Conservation (phyloP, 2,329 filamentous ascomycete species). For the Fonsecaea monophora region DNA sequence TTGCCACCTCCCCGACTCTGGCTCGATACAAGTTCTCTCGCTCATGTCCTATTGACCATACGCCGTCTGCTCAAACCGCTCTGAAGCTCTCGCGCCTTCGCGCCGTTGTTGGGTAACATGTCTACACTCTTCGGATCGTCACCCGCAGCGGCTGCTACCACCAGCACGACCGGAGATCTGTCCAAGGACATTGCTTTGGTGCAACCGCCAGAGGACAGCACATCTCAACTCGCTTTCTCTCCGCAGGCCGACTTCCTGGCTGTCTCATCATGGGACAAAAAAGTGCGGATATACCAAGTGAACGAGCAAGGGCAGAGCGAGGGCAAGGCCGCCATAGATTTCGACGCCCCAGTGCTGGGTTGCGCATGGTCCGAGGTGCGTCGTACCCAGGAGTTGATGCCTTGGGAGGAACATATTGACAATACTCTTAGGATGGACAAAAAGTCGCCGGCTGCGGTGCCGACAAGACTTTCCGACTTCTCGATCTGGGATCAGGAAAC, state of each 20-base stretch:
- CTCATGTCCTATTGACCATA: background rate
- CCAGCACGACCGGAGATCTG: constrained; percentile 85
- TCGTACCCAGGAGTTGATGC: constrained; percentile 14
- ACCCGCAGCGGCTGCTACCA: constrained; percentile 59
- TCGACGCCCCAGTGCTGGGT: constrained; percentile 82
- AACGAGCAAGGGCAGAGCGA: constrained; percentile 76
- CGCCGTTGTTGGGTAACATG: constrained; percentile 55
- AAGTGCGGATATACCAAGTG: constrained; percentile 96
- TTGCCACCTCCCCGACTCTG: background rate
- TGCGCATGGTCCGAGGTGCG: constrained; percentile 87
- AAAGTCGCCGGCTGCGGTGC: constrained; percentile 87
- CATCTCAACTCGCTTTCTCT: constrained; percentile 86
- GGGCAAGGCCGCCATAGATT: constrained; percentile 84
- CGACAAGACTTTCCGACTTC: constrained; percentile 87
- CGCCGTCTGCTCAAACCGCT: background rate
- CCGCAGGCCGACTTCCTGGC: constrained; percentile 80
- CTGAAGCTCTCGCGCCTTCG: background rate
- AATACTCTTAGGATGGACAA: constrained; percentile 74
- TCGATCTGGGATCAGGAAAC: constrained; percentile 74
- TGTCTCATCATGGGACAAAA: constrained; percentile 95
- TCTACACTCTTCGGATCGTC: constrained; percentile 65
- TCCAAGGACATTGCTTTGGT: constrained; percentile 83
- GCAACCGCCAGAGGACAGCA: constrained; percentile 83
- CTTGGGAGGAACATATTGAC: constrained; percentile 25
- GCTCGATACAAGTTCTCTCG: background rate